These are phyloP conservation scores for Ophiosphaerella herpotricha DNA, from an alignment of 2,329 filamentous ascomycete species.

Conservation along the genomic window DNA sequence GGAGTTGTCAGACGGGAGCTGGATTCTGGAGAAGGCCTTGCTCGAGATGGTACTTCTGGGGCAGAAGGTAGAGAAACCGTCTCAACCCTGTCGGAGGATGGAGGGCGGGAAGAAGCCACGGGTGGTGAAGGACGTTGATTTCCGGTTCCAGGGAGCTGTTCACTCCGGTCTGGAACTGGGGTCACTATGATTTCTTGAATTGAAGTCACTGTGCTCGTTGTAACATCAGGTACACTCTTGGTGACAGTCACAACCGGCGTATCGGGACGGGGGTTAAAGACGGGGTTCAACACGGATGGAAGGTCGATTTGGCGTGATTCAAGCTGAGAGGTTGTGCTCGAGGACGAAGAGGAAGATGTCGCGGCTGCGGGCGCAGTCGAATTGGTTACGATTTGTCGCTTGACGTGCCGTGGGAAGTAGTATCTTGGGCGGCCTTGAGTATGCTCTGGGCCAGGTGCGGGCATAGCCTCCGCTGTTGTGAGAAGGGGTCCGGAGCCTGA, in stretches of 20 bases:
- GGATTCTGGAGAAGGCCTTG: too few relatives aligned
- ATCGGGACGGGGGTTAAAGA: slow-evolving; percentile 25
- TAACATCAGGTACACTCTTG: slow-evolving; percentile 15
- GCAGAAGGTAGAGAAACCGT: background rate
- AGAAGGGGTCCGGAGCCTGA: slow-evolving; percentile 52
- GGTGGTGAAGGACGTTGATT: slow-evolving; percentile 4
- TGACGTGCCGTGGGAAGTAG: slow-evolving; percentile 55
- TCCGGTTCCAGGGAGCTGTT: slow-evolving; percentile 9
- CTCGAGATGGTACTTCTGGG: too few relatives aligned
- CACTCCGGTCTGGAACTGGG: slow-evolving; percentile 14
- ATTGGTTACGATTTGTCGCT: slow-evolving; percentile 49
- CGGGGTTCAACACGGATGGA: slow-evolving; percentile 32
- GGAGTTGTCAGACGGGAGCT: background rate
- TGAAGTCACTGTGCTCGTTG: slow-evolving; percentile 16
- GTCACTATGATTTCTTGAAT: slow-evolving; percentile 18
- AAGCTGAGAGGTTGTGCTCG: slow-evolving; percentile 24
- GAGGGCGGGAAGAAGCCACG: slow-evolving; percentile 4
- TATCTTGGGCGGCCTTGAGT: slow-evolving; percentile 48
- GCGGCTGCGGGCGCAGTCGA: slow-evolving; percentile 34
- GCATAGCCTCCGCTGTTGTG: slow-evolving; percentile 55
- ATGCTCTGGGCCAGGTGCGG: slow-evolving; percentile 46
- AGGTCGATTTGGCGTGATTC: slow-evolving; percentile 29
- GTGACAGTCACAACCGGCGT: slow-evolving; percentile 13
- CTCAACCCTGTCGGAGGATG: background rate
- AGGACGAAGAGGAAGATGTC: slow-evolving; percentile 27